Evolutionary conservation across 2,329 filamentous ascomycete genomes (phyloP), one percentile per base, ranked within the genome.

Genomic region (Coleophoma eucalyptorum): DNA sequence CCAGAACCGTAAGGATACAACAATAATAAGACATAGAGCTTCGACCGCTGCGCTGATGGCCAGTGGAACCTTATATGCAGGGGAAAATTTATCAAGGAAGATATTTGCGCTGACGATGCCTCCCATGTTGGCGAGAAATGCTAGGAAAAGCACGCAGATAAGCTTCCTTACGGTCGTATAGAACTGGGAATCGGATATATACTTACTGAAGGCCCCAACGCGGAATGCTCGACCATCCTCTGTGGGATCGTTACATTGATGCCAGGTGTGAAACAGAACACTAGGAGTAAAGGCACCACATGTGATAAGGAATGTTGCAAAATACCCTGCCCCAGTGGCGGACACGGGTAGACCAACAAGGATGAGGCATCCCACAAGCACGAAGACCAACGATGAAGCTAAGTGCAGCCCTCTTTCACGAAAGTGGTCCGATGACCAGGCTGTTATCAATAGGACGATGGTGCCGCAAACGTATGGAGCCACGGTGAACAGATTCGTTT

Each of bases 401-500:
- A 87, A 0, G 86, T 89, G 58, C 90, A 79, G 4, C 81, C 66
- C 65, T 89, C 90, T 0, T 86, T 86, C 38, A 87, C 40, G 37
- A 19, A 46, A 21, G 31, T 73, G 74, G 60, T 91, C 88, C 5
- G 82, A 87, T 10, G 76, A 68, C 58, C 89, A 90, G 0, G 86
- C 87, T 1, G 90, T 72, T 7, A 90, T 67, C 0, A 91, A 72
- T 5, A 90, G 72, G 74, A 90, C 83, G 1, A 79, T 77, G 0
- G 87, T 86, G 1, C 88, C 88, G 0, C 80, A 81, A 40, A 89
- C 77, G 61, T 90, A 91, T 2, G 88, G 88, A 0, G 87, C 88
- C 0, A 91, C 87, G 0, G 87, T 91, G 68, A 87, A 90, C 1
- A 91, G 74, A 59, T 92, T 91, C 1, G 87, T 90, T 64, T 73